These are phyloP conservation scores for Scedosporium minutisporum DNA, from an alignment of 2,329 filamentous ascomycete genomes.

Conservation along the genomic window DNA sequence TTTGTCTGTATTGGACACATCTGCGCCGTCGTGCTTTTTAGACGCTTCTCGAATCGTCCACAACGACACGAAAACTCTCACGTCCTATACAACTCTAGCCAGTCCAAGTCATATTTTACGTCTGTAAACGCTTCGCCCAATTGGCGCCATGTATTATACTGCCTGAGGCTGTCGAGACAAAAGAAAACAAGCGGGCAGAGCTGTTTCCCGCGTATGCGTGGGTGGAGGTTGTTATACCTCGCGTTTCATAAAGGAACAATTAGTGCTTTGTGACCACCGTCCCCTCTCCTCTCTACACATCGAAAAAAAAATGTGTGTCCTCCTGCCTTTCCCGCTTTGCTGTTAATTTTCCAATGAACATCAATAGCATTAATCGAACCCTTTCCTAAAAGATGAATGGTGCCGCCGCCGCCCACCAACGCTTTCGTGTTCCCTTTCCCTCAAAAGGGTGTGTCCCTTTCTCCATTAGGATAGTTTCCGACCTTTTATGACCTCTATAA, in stretches of 20 bases:
- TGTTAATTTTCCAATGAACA: not conserved
- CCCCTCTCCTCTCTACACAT: not conserved
- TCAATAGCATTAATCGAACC: not conserved
- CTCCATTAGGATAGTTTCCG: slow-evolving; percentile 3
- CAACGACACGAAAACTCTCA: no score
- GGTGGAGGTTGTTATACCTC: not conserved
- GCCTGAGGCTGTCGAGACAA: not conserved
- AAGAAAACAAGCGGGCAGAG: not conserved
- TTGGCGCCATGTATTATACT: not conserved
- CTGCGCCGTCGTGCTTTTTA: no score
- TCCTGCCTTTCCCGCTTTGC: not conserved
- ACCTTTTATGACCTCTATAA: not conserved
- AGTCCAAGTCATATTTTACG: not conserved
- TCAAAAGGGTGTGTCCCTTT: not conserved
- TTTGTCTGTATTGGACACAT: no score
- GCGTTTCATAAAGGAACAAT: not conserved
- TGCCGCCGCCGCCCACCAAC: not conserved
- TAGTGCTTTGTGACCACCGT: no score
- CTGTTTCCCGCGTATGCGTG: not conserved
- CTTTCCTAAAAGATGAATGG: not conserved
- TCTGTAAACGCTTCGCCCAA: not conserved
- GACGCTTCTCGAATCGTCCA: no score
- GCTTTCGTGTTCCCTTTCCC: not conserved
- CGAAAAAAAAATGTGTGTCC: not conserved
- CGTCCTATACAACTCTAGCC: no score